A percentile compares a stretch with the other conserved stretches of the same genome.
phyloP scores from a whole-genome alignment of 495 filamentous ascomycete genomes.

The Neurospora tetraspora region DNA sequence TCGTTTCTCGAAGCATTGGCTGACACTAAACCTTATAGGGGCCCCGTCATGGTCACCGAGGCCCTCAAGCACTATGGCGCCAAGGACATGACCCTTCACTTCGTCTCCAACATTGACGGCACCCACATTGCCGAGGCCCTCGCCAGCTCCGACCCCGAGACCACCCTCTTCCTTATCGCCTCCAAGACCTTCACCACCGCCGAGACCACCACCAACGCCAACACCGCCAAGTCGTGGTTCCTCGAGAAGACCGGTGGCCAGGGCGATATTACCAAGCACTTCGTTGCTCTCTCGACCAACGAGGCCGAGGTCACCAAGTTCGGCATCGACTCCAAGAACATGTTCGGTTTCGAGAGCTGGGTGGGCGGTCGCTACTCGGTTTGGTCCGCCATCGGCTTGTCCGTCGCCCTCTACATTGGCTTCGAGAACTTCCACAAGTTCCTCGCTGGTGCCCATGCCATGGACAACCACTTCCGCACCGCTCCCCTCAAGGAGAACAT shows the following conservation, averaged over 20 bases:
- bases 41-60: slow-evolving; percentile 97
- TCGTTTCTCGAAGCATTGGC: neutral
- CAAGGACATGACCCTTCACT: slow-evolving; percentile 79
- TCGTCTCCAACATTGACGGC: slow-evolving; percentile 98
- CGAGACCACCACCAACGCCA: slow-evolving; percentile 93
- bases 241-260: slow-evolving; percentile 61
- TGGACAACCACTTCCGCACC: slow-evolving; percentile 96
- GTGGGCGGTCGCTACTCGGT: slow-evolving; percentile 97
- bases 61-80: slow-evolving; percentile 89
- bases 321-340: slow-evolving; percentile 94
- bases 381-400: slow-evolving; percentile 96
- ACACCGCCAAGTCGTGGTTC: slow-evolving; percentile 95
- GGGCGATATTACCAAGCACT: slow-evolving; percentile 95
- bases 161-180: slow-evolving; percentile 92
- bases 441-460: slow-evolving; percentile 87
- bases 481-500: slow-evolving; percentile 92
- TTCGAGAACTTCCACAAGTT: slow-evolving; percentile 97
- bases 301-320: slow-evolving; percentile 92
- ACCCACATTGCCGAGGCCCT: slow-evolving; percentile 96
- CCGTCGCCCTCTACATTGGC: slow-evolving; percentile 87
- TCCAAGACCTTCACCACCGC: slow-evolving; percentile 99
- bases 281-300: slow-evolving; percentile 96
- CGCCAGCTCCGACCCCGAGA: slow-evolving; percentile 81
- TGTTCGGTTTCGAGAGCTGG: slow-evolving; percentile 98
- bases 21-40: slow-evolving; percentile 37